Evolutionary conservation across 495 filamentous ascomycete species (phyloP).

Genomic region (Lepidopterella palustris): DNA sequence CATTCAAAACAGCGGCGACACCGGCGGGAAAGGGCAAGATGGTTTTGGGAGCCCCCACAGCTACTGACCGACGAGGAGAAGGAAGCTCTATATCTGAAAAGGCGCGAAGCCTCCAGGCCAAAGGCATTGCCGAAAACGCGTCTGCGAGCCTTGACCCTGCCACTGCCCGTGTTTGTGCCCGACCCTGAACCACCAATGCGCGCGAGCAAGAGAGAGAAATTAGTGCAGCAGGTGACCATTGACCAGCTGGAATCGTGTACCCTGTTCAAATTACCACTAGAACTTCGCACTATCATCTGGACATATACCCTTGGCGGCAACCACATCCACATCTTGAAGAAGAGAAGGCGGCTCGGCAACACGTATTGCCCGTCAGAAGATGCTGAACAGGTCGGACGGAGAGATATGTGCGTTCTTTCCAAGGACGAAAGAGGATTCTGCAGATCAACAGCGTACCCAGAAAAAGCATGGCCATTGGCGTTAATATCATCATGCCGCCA

Average conservation of each 20-base stretch:
- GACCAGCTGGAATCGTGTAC: not conserved
- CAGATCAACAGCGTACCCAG: not conserved
- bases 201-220: not conserved
- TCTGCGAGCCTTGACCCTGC: not conserved
- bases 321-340: conserved; percentile 8
- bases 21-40: no score
- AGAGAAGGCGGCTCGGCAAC: not conserved
- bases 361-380: not conserved
- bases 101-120: not conserved
- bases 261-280: not conserved
- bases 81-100: not conserved
- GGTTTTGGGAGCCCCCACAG: no score
- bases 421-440: not conserved
- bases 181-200: not conserved
- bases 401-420: not conserved
- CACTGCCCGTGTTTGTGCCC: not conserved
- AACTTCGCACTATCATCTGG: conserved; percentile 1
- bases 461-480: not conserved
- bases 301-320: conserved; percentile 4
- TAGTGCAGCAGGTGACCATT: not conserved
- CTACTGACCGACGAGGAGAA: no score
- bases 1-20: no score
- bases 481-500: not conserved
- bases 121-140: not conserved
- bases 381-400: not conserved